These are phyloP conservation scores for Bacidia rubella DNA, from an alignment of 495 filamentous ascomycete genomes.

Conservation along the genomic window DNA sequence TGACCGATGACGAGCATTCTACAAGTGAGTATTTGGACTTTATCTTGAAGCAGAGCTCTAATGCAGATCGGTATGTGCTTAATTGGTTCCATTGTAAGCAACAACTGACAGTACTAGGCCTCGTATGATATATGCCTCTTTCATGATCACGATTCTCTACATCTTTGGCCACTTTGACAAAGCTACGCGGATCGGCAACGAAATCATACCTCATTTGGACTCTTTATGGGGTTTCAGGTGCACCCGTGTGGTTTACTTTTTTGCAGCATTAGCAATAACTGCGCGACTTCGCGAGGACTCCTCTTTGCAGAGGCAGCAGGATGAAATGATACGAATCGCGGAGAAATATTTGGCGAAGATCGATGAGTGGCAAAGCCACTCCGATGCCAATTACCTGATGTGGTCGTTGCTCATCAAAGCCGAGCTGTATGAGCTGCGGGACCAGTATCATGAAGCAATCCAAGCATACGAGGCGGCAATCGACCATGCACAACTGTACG, in stretches of 20 bases:
- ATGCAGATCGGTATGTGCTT: conserved; percentile 26
- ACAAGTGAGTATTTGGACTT: conserved; percentile 48
- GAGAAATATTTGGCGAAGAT: conserved; percentile 48
- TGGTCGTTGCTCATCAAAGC: conserved; percentile 68
- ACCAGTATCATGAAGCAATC: conserved; percentile 47
- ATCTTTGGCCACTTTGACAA: conserved; percentile 61
- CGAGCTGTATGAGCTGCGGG: conserved; percentile 50
- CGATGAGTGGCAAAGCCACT: conserved; percentile 51
- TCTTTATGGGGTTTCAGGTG: conserved; percentile 63
- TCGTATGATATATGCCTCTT: conserved; percentile 56
- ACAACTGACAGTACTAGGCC: conserved; percentile 37
- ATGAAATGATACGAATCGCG: conserved; percentile 42
- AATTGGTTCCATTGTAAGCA: conserved; percentile 6
- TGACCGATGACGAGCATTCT: conserved; percentile 61
- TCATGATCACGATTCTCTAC: conserved; percentile 59
- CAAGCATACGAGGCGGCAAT: conserved; percentile 59
- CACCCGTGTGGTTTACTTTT: conserved; percentile 50
- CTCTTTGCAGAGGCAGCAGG: conserved; percentile 31
- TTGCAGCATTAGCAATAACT: conserved; percentile 53
- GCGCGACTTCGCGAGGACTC: conserved; percentile 46
- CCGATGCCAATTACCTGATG: conserved; percentile 64
- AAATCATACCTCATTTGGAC: conserved; percentile 42
- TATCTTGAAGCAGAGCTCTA: conserved; percentile 34
- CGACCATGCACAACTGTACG: conserved; percentile 68
- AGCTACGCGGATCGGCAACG: conserved; percentile 51